Percentiles rank a stretch among this genome's conserved stretches.
phyloP scores from a whole-genome alignment of 1,284 basidiomycete genomes.

The Cystobasidium pallidum region DNA sequence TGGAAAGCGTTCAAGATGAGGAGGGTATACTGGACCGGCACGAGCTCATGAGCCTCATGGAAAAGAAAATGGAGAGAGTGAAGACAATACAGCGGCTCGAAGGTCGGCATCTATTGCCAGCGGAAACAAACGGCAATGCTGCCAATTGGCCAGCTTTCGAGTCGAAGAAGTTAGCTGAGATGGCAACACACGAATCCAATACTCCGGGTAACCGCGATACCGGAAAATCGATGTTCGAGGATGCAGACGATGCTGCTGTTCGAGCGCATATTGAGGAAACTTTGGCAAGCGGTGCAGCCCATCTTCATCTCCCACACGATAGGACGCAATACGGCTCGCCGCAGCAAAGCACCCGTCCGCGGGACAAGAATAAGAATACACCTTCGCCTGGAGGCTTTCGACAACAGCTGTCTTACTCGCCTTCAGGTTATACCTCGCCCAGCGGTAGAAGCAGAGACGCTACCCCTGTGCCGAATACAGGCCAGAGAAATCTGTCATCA shows the following conservation, averaged over 20 bases:
- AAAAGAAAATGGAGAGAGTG: constrained; percentile 78
- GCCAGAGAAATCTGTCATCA: constrained; percentile 19
- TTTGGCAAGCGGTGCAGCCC: constrained; percentile 70
- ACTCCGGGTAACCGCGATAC: constrained; percentile 55
- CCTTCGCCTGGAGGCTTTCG: constrained; percentile 23
- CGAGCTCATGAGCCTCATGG: constrained; percentile 75
- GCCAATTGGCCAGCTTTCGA: constrained; percentile 46
- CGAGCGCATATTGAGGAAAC: constrained; percentile 81
- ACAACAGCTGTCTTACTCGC: constrained; percentile 27
- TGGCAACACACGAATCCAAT: constrained; percentile 48
- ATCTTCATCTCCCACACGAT: constrained; percentile 48
- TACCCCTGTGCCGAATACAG: constrained; percentile 18
- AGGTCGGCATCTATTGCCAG: constrained; percentile 61
- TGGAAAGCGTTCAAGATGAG: constrained; percentile 74
- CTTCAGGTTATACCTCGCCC: constrained; percentile 4
- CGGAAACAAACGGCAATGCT: constrained; percentile 53
- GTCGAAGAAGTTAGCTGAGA: constrained; percentile 17
- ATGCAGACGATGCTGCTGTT: constrained; percentile 68
- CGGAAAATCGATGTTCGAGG: constrained; percentile 53
- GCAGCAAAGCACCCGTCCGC: constrained; percentile 31
- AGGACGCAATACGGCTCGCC: constrained; percentile 18
- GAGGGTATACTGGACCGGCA: constrained; percentile 72
- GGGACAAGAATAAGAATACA: constrained; percentile 29
- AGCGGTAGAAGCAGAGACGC: not conserved
- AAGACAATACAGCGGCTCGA: constrained; percentile 85